A percentile compares a stretch with the other conserved stretches of the same genome.
Conservation (phyloP, 202 grass and related monocot genomes). For the Dendrocalamus latiflorus region DNA sequence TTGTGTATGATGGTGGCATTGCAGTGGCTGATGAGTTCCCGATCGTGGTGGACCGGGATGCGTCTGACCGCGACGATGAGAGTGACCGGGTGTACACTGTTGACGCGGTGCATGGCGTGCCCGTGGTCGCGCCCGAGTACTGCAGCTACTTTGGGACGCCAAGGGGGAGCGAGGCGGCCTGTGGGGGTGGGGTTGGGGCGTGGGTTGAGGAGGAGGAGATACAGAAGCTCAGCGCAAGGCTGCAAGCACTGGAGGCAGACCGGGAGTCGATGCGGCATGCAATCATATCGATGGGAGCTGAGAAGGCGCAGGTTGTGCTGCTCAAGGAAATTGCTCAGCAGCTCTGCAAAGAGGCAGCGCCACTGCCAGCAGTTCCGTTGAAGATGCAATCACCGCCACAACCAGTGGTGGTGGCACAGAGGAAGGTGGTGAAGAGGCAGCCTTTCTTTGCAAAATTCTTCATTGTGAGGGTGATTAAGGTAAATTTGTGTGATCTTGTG, state of each 20-base stretch:
- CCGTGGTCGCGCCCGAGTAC: conserved; percentile 20
- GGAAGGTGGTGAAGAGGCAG: conserved; percentile 44
- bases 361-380: neutral
- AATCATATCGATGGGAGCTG: conserved; percentile 67
- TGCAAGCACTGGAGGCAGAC: conserved; percentile 78
- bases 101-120: conserved; percentile 46
- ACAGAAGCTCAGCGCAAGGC: conserved; percentile 49
- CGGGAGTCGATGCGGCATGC: conserved; percentile 78
- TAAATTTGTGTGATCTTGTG: conserved; percentile 25
- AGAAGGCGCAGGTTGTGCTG: conserved; percentile 69
- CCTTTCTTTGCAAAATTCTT: conserved; percentile 46
- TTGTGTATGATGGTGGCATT: neutral
- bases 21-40: conserved; percentile 49
- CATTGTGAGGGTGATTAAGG: conserved; percentile 57
- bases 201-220: conserved; percentile 53
- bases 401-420: conserved; percentile 5
- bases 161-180: neutral
- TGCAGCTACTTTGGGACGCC: conserved; percentile 8
- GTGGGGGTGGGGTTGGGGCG: neutral
- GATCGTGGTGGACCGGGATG: conserved; percentile 20
- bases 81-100: conserved; percentile 70
- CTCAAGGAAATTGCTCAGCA: conserved; percentile 74
- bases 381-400: conserved; percentile 13
- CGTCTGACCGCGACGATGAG: conserved; percentile 10
- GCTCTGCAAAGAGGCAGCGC: conserved; percentile 37